Conservation (phyloP, 768 basidiomycete genomes). For the Boletus sensibilis region DNA sequence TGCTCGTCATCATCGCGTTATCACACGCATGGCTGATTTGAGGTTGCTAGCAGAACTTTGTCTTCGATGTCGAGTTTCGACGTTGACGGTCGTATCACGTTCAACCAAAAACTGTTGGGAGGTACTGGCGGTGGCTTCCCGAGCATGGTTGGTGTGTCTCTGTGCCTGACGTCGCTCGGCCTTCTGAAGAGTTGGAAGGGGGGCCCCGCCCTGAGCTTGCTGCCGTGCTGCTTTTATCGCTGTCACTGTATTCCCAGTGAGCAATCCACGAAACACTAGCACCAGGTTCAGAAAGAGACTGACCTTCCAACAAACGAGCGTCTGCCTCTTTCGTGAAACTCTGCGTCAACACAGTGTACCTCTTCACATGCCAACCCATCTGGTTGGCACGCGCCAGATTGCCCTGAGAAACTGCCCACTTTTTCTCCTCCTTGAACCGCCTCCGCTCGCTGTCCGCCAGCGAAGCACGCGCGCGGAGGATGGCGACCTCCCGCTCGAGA, state of each 20-base stretch:
- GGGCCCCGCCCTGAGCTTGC: slow-evolving; percentile 12
- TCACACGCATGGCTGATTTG: slow-evolving; percentile 37
- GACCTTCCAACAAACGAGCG: slow-evolving; percentile 63
- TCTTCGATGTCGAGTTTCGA: slow-evolving; percentile 30
- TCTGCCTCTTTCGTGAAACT: slow-evolving; percentile 81
- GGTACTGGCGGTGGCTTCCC: slow-evolving; percentile 12
- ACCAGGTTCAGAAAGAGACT: neutral
- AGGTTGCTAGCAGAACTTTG: slow-evolving; percentile 32
- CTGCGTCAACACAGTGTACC: slow-evolving; percentile 76
- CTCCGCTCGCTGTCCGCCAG: slow-evolving; percentile 81
- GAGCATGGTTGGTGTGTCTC: slow-evolving; percentile 32
- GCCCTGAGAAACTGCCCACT: slow-evolving; percentile 82
- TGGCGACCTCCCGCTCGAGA: slow-evolving; percentile 70
- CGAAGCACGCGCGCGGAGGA: slow-evolving; percentile 72
- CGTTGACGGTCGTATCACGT: slow-evolving; percentile 31
- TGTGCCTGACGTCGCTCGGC: slow-evolving; percentile 21
- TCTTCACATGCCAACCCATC: slow-evolving; percentile 82
- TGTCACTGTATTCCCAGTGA: slow-evolving; percentile 22
- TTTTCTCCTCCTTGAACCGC: slow-evolving; percentile 80
- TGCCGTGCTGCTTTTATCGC: slow-evolving; percentile 26
- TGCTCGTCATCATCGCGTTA: slow-evolving; percentile 30
- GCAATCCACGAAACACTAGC: neutral
- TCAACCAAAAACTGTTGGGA: slow-evolving; percentile 31
- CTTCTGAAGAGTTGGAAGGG: slow-evolving; percentile 23
- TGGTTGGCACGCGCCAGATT: slow-evolving; percentile 72